Base-by-base conservation (phyloP, 225 moss, liverwort and hornwort genomes). In the Neckera pumila region DNA sequence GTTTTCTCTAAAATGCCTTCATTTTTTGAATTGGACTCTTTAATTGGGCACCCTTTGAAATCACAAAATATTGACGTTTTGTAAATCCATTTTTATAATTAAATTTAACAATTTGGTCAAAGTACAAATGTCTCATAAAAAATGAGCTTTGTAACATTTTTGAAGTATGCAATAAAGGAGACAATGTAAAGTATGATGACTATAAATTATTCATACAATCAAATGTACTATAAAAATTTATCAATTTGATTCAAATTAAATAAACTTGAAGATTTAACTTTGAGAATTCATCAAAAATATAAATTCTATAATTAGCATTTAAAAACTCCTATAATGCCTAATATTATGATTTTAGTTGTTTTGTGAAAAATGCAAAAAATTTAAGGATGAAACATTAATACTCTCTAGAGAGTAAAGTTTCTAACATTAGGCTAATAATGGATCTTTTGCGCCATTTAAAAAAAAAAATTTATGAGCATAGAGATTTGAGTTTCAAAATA, bases 101-200 rank as follows among this genome's bases (percentile, higher is more conserved):
- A 21, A 56, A 79, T 56, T 27, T 81, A n/a, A n/a, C n/a, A n/a
- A n/a, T n/a, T n/a, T n/a, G 14, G 2, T 34, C 5, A 34, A 51
- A 34, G 5, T 0, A 5, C 8, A 51, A 21, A 51, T 76, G 17
- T 72, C 21, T 22, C 1, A 5, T 14, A 34, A 51, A 33, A 43
- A 33, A 34, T 34, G 1, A 34, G 0, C 22, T 53, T 1, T 0
- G 22, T 3, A 8, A 14, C 2, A 3, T 14, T 53, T 53, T 22
- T 51, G 8, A 36, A 36, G 5, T 76, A 53, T 34, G 36, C 5
- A 34, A 14, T 12, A 21, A 23, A 34, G 0, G 22, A 23, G 14
- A 36, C 7, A 31, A 3, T 34, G 5, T 14, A 53, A 51, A 76
- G 8, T 7, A 53, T 13, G 0, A 34, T 34, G 14, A 53, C 0